phyloP scores from a whole-genome alignment of 805 yeast genomes.

The Candida coquimbonensis region DNA sequence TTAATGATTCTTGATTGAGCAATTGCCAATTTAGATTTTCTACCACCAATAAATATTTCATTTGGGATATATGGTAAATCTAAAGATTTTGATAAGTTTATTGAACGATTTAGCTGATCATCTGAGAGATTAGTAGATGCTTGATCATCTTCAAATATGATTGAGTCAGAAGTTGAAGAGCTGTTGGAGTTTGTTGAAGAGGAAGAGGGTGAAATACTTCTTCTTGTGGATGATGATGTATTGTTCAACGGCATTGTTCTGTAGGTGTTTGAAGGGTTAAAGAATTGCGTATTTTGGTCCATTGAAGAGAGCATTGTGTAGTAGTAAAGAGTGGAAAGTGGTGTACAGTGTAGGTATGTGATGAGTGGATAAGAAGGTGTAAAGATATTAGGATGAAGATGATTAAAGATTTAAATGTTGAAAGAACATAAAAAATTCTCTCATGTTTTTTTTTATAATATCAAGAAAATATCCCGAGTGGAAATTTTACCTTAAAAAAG shows the following conservation, averaged over 20 bases:
- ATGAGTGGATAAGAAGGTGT: too few species aligned
- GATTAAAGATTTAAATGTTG: background rate
- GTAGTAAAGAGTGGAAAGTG: background rate
- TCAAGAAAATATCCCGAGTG: background rate
- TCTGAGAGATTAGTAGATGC: conserved; percentile 1
- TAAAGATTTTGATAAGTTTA: conserved; percentile 7
- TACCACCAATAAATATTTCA: conserved; percentile 64
- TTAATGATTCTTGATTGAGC: conserved; percentile 76
- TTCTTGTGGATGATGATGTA: background rate
- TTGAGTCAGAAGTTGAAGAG: conserved; percentile 16
- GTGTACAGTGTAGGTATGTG: too few species aligned
- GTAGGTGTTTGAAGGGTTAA: conserved; percentile 4
- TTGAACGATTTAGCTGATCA: conserved; percentile 1
- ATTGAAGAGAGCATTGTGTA: conserved; percentile 8
- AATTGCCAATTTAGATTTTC: conserved; percentile 83
- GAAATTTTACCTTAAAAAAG: conserved; percentile 6
- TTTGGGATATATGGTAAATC: conserved; percentile 21
- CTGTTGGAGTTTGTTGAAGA: conserved; percentile 4
- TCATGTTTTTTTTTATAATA: background rate
- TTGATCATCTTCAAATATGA: conserved; percentile 17
- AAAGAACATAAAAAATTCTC: background rate
- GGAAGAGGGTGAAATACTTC: conserved; percentile 2
- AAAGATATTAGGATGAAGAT: too few species aligned
- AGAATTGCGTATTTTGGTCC: conserved; percentile 3
- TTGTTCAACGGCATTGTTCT: conserved; percentile 7